Percentiles rank a stretch among this genome's conserved stretches.
Evolutionary conservation across 495 filamentous ascomycete genomes (phyloP).

Genomic region (Talaromyces nanjingensis): DNA sequence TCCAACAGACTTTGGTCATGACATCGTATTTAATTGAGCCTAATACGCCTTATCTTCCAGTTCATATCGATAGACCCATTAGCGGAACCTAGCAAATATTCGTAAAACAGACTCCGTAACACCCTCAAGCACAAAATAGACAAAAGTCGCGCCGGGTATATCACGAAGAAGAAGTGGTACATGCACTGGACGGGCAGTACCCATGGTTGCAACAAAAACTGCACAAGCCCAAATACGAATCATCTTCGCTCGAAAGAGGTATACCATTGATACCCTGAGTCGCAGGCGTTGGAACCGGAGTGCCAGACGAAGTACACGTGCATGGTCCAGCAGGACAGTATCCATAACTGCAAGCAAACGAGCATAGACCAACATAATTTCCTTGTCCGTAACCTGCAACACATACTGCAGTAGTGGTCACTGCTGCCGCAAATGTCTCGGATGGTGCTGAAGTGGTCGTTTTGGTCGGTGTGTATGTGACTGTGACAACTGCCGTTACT

Average conservation of each 20-base stretch:
- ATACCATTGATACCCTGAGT: slow-evolving; percentile 20
- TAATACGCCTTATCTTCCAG: too few species aligned
- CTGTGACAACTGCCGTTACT: slow-evolving; percentile 10
- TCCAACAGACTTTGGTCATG: too few species aligned
- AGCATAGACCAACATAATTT: slow-evolving; percentile 36
- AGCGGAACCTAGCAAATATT: too few species aligned
- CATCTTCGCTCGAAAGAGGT: slow-evolving; percentile 23
- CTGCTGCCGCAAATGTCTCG: slow-evolving; percentile 8
- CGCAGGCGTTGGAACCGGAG: slow-evolving; percentile 19
- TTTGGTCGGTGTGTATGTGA: slow-evolving; percentile 10
- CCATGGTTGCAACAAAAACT: slow-evolving; percentile 34
- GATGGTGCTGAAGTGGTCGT: not conserved
- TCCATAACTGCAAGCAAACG: slow-evolving; percentile 31
- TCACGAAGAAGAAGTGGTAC: slow-evolving; percentile 11
- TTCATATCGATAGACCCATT: too few species aligned
- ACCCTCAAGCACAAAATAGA: not conserved
- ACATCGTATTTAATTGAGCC: too few species aligned
- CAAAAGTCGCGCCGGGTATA: not conserved
- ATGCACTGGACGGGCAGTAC: slow-evolving; percentile 35
- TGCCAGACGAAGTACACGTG: slow-evolving; percentile 28
- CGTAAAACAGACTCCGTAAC: not conserved
- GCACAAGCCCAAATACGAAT: slow-evolving; percentile 34
- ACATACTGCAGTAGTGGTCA: slow-evolving; percentile 19
- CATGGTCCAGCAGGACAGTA: slow-evolving; percentile 36
- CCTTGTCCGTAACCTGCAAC: slow-evolving; percentile 28